Evolutionary conservation across 1,284 basidiomycete genomes (phyloP).

Genomic region (Malassezia equina): DNA sequence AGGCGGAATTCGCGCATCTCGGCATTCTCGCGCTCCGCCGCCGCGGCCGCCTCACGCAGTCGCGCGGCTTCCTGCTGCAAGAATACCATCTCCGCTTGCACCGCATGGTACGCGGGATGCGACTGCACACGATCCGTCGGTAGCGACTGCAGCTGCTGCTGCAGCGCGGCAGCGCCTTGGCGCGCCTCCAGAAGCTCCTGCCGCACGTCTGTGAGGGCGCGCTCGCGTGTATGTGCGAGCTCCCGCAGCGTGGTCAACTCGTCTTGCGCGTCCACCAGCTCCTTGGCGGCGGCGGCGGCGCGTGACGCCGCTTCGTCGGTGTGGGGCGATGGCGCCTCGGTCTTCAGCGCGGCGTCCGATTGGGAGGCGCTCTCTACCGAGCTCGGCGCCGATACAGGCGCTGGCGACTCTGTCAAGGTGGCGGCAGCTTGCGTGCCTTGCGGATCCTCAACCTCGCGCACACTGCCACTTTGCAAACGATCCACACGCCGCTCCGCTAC

Average conservation of each 20-base stretch:
- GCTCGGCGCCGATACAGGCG: background rate
- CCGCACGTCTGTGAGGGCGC: slow-evolving; percentile 17
- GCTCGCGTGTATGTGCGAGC: slow-evolving; percentile 15
- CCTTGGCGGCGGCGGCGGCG: background rate
- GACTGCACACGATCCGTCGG: slow-evolving; percentile 18
- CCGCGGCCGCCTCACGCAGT: slow-evolving; percentile 3
- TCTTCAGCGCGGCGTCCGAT: background rate
- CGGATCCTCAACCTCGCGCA: slow-evolving; percentile 18
- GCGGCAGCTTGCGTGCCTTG: slow-evolving; percentile 15
- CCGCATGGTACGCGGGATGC: slow-evolving; percentile 16
- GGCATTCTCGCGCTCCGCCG: slow-evolving; percentile 28
- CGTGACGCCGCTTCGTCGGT: background rate
- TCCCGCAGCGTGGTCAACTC: slow-evolving; percentile 17
- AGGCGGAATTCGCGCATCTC: slow-evolving; percentile 34
- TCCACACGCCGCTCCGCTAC: slow-evolving; percentile 16
- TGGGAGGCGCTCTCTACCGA: background rate
- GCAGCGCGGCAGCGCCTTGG: slow-evolving; percentile 12
- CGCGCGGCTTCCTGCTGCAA: slow-evolving; percentile 19
- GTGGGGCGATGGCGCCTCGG: background rate
- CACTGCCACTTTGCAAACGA: slow-evolving; percentile 12
- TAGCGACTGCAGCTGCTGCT: slow-evolving; percentile 11
- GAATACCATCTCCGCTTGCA: slow-evolving; percentile 17
- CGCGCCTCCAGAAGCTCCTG: slow-evolving; percentile 14
- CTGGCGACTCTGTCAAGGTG: slow-evolving; percentile 3
- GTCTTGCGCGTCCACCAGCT: background rate